Conservation (phyloP, 306 rosid species). For the Fragaria vesca region DNA sequence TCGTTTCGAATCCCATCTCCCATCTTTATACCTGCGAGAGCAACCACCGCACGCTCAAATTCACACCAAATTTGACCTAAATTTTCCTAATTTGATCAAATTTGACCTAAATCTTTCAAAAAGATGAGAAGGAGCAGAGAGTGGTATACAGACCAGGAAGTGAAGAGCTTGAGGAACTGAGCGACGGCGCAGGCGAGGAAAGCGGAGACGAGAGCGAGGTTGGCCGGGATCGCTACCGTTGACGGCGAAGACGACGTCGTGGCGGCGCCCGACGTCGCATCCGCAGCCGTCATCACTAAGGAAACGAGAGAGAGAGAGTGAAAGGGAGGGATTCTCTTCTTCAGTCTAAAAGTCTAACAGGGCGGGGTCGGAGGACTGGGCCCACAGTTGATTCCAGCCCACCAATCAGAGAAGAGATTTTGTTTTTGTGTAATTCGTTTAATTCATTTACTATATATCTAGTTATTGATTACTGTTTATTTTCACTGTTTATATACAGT, state of each 20-base stretch:
- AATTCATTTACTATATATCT: too few species aligned
- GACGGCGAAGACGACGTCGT: slow-evolving; percentile 28
- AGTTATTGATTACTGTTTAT: too few species aligned
- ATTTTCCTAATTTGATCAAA: not conserved
- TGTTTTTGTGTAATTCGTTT: not conserved
- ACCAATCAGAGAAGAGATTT: not conserved
- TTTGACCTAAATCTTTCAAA: not conserved
- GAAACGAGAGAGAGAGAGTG: too few species aligned
- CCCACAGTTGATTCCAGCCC: not conserved
- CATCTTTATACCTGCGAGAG: slow-evolving; percentile 73
- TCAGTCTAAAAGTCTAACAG: not conserved
- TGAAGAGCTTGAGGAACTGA: slow-evolving; percentile 94
- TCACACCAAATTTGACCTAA: not conserved
- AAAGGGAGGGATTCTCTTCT: not conserved
- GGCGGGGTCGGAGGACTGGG: not conserved
- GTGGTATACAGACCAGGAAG: slow-evolving; percentile 61
- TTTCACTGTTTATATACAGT: too few species aligned
- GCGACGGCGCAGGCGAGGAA: slow-evolving; percentile 75
- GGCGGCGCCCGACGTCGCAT: slow-evolving; percentile 30
- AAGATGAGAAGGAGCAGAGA: not conserved
- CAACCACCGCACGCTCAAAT: not conserved
- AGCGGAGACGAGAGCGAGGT: slow-evolving; percentile 60
- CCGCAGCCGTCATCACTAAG: slow-evolving; percentile 47
- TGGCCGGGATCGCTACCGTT: slow-evolving; percentile 35
- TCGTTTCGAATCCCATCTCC: slow-evolving; percentile 85